Base-by-base conservation (phyloP, 306 rosid genomes). In the Lathyrus tuberosus region DNA sequence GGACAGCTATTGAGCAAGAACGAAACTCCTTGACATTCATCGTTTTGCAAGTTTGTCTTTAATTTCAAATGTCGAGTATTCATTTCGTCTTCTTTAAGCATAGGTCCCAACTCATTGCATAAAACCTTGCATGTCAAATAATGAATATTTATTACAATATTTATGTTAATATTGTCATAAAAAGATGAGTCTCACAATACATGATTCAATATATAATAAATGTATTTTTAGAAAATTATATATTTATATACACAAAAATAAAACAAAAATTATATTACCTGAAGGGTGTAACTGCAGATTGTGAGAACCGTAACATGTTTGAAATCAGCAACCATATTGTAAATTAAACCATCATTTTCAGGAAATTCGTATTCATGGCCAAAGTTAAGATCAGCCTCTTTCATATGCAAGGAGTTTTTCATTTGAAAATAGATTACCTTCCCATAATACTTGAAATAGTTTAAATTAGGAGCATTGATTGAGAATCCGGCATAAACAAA, bases 1-100 rank as follows among this genome's bases (percentile, higher is more conserved):
- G 79, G 79, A 16, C 78, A 78, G 35, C 80, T 78, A 26, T 60
- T 46, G 46, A 85, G 51, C 61, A 83, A 57, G 69, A 80, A 83
- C n/a, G n/a, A 28, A 72, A 78, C 65, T 59, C 81, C 85, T 4
- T 1, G 43, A 35, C 53, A 48, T 49, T 86, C 85, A 69, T 65
- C 7, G 0, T 28, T 16, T 26, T 72, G 64, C 76, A 86, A n/a
- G 2, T 26, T 18, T 1, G 82, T 72, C 51, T 67, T 83, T 71
- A 80, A 1, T 54, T 3, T 83, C 71, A 86, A 72, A 46, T 83
- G 77, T 20, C 53, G 52, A 2, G 65, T 40, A 5, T 52, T 65
- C 69, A 86, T 15, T 4, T 18, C 35, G 6, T 41, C 13, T 33
- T 47, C 22, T 47, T 53, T n/a, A 0, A 46, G 67, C n/a, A 56